Base-by-base conservation (phyloP, 805 yeast genomes). In the Lipomyces yamadae region DNA sequence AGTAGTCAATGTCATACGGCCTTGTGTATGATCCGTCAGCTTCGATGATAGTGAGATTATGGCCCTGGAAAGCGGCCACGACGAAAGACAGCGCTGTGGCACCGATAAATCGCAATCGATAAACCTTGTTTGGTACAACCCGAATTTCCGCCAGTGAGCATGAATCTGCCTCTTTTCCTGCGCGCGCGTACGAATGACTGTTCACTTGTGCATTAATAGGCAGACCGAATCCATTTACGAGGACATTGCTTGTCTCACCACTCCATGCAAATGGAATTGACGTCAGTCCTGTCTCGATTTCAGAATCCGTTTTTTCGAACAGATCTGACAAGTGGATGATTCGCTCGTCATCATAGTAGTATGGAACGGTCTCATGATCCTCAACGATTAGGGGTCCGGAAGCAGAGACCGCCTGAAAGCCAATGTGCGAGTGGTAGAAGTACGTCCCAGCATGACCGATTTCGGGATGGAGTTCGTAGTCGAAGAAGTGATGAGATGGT, bases 311-410 rank as follows among this genome's bases (percentile, higher is more conserved):
- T 32, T 50, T 24, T 50, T 11, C 18, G 54, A 50, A 50, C 4
- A 50, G 10, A 50, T 50, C 54, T 11, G 54, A 24, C 54, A 50
- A n/a, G 24, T 50, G 54, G 33, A 50, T 24, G 10, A 13, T 50
- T 0, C 18, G 54, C 11, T 50, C 54, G 7, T 5, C 54, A 15
- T 50, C 54, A 13, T 50, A 50, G 10, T 29, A 10, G 24, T 50
- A 50, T 4, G 54, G 30, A 2, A n/a, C n/a, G 6, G 33, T 30
- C 18, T 24, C 33, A 2, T 15, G 29, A n/a, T 50, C 54, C 54
- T 50, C 54, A 50, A 50, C 24, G 30, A 50, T 50, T 32, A 50
- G 54, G n/a, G 54, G 24, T 15, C 54, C 54, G 18, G 54, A 50
- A 4, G 54, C 54, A 6, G 54, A 50, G 32, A 50, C 24, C 24